Conservation (phyloP, 2,329 filamentous ascomycete genomes). For the Bretziella fagacearum region DNA sequence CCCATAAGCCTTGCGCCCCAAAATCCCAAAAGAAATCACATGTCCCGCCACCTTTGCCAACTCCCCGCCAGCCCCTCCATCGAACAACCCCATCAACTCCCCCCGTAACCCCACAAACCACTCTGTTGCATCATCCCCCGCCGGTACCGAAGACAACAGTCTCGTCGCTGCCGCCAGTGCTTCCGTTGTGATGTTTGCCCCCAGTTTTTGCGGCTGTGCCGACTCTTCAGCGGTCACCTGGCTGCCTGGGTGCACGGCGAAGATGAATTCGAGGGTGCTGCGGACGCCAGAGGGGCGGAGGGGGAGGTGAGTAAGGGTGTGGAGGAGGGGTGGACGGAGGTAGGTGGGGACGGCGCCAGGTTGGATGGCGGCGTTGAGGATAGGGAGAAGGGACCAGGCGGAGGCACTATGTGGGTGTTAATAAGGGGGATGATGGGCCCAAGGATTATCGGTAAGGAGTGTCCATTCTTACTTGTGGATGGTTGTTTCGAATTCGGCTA, state of each 20-base stretch:
- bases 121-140: slow-evolving; percentile 31
- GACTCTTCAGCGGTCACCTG: slow-evolving; percentile 26
- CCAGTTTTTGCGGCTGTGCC: slow-evolving; percentile 33
- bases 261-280: slow-evolving; percentile 52
- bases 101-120: slow-evolving; percentile 46
- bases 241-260: slow-evolving; percentile 46
- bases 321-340: slow-evolving; percentile 40
- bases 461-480: slow-evolving; percentile 28
- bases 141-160: slow-evolving; percentile 43
- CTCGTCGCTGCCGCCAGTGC: slow-evolving; percentile 46
- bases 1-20: slow-evolving; percentile 46
- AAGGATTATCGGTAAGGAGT: not conserved
- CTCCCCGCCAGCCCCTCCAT: slow-evolving; percentile 41
- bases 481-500: slow-evolving; percentile 28
- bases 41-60: slow-evolving; percentile 42
- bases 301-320: slow-evolving; percentile 42
- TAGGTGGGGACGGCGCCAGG: slow-evolving; percentile 40
- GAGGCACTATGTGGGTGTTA: slow-evolving; percentile 20
- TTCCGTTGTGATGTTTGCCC: slow-evolving; percentile 50
- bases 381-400: slow-evolving; percentile 38
- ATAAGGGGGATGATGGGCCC: slow-evolving; percentile 2
- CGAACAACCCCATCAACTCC: slow-evolving; percentile 44
- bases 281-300: slow-evolving; percentile 47
- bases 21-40: slow-evolving; percentile 48
- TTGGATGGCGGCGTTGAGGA: slow-evolving; percentile 46